These are phyloP conservation scores for Oryza meyeriana DNA, from an alignment of 176 grass and related monocot species.

Conservation along the genomic window DNA sequence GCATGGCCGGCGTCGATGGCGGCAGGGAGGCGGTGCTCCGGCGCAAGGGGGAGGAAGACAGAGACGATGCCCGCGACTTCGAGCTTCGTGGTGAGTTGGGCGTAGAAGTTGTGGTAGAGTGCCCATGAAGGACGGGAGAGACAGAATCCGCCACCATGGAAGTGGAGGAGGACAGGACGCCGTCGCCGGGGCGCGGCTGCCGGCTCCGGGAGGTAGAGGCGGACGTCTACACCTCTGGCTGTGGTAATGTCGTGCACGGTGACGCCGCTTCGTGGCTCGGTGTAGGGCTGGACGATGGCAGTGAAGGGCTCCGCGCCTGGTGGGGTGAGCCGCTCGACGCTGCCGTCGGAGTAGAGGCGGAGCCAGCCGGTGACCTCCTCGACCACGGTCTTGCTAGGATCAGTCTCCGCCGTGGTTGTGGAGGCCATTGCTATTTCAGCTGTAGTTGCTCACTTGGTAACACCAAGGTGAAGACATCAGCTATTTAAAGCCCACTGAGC, in stretches of 20 bases:
- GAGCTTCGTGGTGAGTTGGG: neutral
- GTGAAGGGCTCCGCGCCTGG: conserved; percentile 21
- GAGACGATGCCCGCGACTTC: conserved; percentile 34
- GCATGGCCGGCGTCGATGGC: conserved; percentile 25
- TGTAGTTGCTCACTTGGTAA: neutral
- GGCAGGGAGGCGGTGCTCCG: conserved; percentile 36
- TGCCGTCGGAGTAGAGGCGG: conserved; percentile 38
- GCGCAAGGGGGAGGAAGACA: conserved; percentile 36
- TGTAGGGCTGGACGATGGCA: conserved; percentile 18
- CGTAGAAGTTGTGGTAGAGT: conserved; percentile 55
- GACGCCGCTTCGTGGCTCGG: conserved; percentile 31
- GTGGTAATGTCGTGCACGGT: conserved; percentile 42
- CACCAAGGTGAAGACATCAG: too few species aligned
- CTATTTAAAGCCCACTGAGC: too few species aligned
- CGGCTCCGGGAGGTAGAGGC: conserved; percentile 28
- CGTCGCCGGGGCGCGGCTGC: neutral
- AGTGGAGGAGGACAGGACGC: conserved; percentile 34
- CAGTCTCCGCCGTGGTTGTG: neutral
- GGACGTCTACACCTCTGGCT: conserved; percentile 2
- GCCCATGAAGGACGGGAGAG: conserved; percentile 31
- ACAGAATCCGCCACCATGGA: conserved; percentile 54
- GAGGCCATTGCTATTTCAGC: neutral
- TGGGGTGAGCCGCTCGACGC: conserved; percentile 21
- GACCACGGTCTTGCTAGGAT: conserved; percentile 18
- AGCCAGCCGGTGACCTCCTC: conserved; percentile 38